Evolutionary conservation across 2,329 filamentous ascomycete species (phyloP).

Genomic region (Aspergillus ibericus): DNA sequence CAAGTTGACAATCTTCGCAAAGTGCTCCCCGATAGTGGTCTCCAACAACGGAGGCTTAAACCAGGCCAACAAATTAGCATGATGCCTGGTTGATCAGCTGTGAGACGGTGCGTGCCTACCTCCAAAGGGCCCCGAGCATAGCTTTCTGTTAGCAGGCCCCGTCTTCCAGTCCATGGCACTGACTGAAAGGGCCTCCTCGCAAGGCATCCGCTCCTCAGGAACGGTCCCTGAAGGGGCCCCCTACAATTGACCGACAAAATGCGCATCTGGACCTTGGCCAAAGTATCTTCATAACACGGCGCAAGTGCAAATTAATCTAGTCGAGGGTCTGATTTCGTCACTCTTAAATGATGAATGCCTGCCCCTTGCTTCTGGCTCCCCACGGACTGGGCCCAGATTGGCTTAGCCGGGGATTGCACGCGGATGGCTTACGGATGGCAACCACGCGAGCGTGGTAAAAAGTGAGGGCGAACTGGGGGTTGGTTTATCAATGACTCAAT

Average conservation of each 20-base stretch:
- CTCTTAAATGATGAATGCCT: background rate
- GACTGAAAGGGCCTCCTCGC: background rate
- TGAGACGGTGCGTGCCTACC: constrained; percentile 17
- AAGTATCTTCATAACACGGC: background rate
- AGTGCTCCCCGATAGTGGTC: constrained; percentile 49
- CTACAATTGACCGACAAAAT: background rate
- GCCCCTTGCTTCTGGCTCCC: background rate
- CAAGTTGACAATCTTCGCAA: constrained; percentile 43
- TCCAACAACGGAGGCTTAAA: constrained; percentile 48
- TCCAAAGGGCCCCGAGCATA: constrained; percentile 32
- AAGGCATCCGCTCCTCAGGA: background rate
- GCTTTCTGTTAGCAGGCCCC: constrained; percentile 30
- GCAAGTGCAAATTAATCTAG: background rate
- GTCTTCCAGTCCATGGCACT: background rate
- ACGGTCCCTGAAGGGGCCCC: background rate
- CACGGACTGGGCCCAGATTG: background rate
- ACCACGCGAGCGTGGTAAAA: background rate
- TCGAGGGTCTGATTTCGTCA: background rate
- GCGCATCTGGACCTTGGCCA: background rate
- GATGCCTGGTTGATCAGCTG: background rate
- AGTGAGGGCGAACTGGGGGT: background rate
- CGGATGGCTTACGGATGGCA: background rate
- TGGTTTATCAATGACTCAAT: background rate
- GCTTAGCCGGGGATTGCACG: background rate
- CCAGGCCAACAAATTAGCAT: background rate